Evolutionary conservation across 2,329 filamentous ascomycete genomes (phyloP).

Genomic region (Colletotrichum tabaci): DNA sequence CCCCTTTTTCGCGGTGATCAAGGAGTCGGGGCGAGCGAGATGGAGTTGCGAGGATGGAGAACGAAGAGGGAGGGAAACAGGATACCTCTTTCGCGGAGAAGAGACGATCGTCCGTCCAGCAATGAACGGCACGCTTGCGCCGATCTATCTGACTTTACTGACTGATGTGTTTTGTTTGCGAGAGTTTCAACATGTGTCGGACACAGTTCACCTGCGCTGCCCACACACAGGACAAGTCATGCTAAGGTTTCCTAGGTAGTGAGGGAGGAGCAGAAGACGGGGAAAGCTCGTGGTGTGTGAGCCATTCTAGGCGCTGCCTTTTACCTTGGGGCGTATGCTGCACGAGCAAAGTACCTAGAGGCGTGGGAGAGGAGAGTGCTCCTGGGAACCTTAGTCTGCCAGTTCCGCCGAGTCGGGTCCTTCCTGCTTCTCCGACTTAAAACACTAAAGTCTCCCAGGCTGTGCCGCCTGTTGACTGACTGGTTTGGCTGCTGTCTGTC

Average conservation of each 20-base stretch:
- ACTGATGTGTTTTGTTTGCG: constrained; percentile 34
- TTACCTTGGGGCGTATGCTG: constrained; percentile 33
- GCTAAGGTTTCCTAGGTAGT: constrained; percentile 17
- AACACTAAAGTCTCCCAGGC: not conserved
- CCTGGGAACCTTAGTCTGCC: not conserved
- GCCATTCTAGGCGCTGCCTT: not conserved
- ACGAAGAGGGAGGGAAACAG: constrained; percentile 23
- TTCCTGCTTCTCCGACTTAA: not conserved
- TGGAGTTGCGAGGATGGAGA: constrained; percentile 37
- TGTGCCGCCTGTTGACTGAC: too few species aligned
- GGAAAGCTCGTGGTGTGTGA: constrained; percentile 38
- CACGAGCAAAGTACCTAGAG: constrained; percentile 35
- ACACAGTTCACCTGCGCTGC: constrained; percentile 3
- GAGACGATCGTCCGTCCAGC: constrained; percentile 5
- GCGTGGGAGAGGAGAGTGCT: constrained; percentile 31
- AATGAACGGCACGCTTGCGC: constrained; percentile 2
- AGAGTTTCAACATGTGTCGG: constrained; percentile 35
- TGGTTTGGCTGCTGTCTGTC: not conserved
- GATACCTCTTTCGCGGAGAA: not conserved
- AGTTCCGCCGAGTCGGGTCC: constrained; percentile 7
- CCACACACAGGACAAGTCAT: too few species aligned
- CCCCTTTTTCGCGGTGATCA: constrained; percentile 32
- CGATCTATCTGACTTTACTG: constrained; percentile 32
- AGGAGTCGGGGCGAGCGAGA: not conserved
- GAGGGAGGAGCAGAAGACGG: constrained; percentile 17